Evolutionary conservation across 2,329 filamentous ascomycete species (phyloP), one percentile per base, ranked within the genome.

Genomic region (Fusarium chuoi): DNA sequence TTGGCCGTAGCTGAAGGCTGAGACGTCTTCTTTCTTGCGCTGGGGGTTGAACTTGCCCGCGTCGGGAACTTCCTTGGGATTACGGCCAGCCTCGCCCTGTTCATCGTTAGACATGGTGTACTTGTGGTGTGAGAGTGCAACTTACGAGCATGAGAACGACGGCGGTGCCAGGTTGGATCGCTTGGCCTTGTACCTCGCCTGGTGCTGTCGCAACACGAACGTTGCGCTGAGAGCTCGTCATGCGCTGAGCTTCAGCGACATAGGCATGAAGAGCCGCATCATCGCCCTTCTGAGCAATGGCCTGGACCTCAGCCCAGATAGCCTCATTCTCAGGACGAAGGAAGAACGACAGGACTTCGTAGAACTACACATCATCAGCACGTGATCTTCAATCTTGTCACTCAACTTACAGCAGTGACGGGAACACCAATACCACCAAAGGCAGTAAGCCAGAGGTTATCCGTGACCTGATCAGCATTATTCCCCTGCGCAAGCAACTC

Each of bases 1-100:
- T 38, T 84, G 82, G 0, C 85, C 85, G 60, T 83, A 83, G 73
- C 85, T 85, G 67, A 84, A 87, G 26, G 85, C 79, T 4, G 83
- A 82, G 36, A 88, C 84, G 4, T 81, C 76, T 7, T 80, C 80
- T 7, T 73, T 75, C 65, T 83, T 80, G 62, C 87, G 84, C 30
- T 82, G 80, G 5, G 85, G 80, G 44, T 85, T 81, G 69, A 88
- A 87, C 61, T 81, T 79, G 42, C 79, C 74, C 2, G 84, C 78
- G 28, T 84, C 75, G 24, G 80, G 66, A 15, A 86, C 77, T 30
- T 83, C 82, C 22, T 78, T 68, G 4, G 81, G 72, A 73, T 85
- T 84, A 26, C 83, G 82, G 15, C 82, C 82, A 11, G 82, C 81
- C 41, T 79, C 76, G 56, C 82, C 82, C 84, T 85, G 13, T 28